Conservation (phyloP, 345 rosid genomes). For the Rubroshorea leprosula region DNA sequence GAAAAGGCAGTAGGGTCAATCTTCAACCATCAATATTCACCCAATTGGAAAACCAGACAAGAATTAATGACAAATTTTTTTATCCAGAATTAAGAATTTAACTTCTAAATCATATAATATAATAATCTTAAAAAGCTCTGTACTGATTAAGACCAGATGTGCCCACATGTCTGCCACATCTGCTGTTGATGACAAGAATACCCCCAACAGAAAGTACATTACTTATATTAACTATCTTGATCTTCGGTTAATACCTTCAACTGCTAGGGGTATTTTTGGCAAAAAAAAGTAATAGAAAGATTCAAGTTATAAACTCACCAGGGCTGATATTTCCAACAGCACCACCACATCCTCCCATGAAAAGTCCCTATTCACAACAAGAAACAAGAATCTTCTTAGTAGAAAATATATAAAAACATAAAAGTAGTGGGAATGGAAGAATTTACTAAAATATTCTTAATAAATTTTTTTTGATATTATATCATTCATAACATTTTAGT, state of each 20-base stretch:
- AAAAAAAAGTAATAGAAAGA: background rate
- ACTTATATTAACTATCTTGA: too few species aligned
- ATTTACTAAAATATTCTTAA: too few species aligned
- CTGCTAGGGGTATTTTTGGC: background rate
- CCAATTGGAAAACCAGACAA: background rate
- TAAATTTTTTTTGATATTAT: too few species aligned
- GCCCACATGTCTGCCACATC: background rate
- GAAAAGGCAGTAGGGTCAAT: conserved; percentile 6
- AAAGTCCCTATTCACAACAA: conserved; percentile 50
- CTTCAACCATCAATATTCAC: conserved; percentile 3
- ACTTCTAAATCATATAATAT: background rate
- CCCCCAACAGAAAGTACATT: background rate
- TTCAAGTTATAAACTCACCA: conserved; percentile 36
- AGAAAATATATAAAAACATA: too few species aligned
- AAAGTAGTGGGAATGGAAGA: too few species aligned
- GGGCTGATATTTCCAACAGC: conserved; percentile 72
- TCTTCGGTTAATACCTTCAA: too few species aligned
- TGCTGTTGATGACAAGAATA: background rate
- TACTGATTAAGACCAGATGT: background rate
- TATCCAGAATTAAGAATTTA: background rate
- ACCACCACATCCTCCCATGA: conserved; percentile 71
- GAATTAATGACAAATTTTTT: background rate
- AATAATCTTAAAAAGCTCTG: too few species aligned
- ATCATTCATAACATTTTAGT: too few species aligned
- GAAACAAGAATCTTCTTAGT: background rate